These are phyloP conservation scores for Diaporthe sp. DNA, from an alignment of 2,329 filamentous ascomycete species.

Conservation along the genomic window DNA sequence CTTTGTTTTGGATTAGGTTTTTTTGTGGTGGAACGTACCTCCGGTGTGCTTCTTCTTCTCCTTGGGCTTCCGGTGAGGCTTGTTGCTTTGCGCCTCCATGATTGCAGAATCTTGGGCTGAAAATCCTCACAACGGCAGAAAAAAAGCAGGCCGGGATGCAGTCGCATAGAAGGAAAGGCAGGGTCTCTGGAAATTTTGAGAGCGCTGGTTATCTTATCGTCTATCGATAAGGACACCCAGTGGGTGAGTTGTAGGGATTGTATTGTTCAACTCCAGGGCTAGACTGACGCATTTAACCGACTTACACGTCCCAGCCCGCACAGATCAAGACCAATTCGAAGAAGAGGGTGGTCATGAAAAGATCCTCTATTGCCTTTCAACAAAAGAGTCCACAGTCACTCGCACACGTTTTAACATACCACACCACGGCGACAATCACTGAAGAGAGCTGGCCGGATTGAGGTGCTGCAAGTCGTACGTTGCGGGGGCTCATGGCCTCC, in stretches of 20 bases:
- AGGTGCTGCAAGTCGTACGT: background rate
- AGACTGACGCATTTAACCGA: no score
- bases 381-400: background rate
- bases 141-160: background rate
- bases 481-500: background rate
- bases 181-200: constrained; percentile 25
- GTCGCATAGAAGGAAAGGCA: background rate
- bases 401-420: no score
- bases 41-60: constrained; percentile 81
- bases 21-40: constrained; percentile 52
- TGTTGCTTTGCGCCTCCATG: constrained; percentile 87
- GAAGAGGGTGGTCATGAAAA: background rate
- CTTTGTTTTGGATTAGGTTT: background rate
- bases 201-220: constrained; percentile 16
- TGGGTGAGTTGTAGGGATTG: background rate
- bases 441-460: background rate
- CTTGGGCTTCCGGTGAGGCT: constrained; percentile 86
- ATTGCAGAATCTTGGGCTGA: constrained; percentile 42
- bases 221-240: constrained; percentile 22
- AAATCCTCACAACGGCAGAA: constrained; percentile 16
- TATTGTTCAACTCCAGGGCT: background rate
- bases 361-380: background rate
- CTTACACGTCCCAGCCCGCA: background rate
- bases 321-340: background rate
- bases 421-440: background rate